Conservation (phyloP, 805 yeast species). For the Lipomyces japonicus region DNA sequence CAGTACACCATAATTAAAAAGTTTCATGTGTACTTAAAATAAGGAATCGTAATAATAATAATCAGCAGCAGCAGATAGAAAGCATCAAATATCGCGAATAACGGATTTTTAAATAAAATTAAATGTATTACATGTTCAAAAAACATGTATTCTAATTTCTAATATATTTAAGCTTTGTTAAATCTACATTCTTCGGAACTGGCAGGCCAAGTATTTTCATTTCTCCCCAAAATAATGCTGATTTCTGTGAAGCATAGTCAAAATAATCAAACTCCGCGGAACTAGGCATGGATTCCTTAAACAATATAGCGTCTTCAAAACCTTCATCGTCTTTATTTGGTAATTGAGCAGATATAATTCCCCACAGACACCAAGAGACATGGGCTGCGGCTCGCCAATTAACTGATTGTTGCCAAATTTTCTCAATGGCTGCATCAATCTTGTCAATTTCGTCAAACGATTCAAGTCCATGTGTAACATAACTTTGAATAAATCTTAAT, state of each 20-base stretch:
- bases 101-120: no score
- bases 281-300: slow-evolving; percentile 47
- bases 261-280: slow-evolving; percentile 59
- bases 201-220: slow-evolving; percentile 55
- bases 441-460: slow-evolving; percentile 37
- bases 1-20: no score
- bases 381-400: slow-evolving; percentile 80
- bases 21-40: no score
- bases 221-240: slow-evolving; percentile 71
- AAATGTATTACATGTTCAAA: no score
- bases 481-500: slow-evolving; percentile 68
- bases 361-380: slow-evolving; percentile 88
- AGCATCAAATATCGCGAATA: no score
- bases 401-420: slow-evolving; percentile 59
- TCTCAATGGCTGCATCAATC: slow-evolving; percentile 47
- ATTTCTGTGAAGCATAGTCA: slow-evolving; percentile 70
- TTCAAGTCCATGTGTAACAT: slow-evolving; percentile 50
- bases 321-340: slow-evolving; percentile 32
- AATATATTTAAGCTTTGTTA: slow-evolving; percentile 3
- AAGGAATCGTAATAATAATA: no score
- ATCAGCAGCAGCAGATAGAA: no score
- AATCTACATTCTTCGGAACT: slow-evolving; percentile 14
- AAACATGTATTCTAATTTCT: slow-evolving; percentile 1
- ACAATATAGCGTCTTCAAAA: slow-evolving; percentile 34
- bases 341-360: slow-evolving; percentile 61